Conservation (phyloP, 2,329 filamentous ascomycete genomes). For the Truncatella angustata region DNA sequence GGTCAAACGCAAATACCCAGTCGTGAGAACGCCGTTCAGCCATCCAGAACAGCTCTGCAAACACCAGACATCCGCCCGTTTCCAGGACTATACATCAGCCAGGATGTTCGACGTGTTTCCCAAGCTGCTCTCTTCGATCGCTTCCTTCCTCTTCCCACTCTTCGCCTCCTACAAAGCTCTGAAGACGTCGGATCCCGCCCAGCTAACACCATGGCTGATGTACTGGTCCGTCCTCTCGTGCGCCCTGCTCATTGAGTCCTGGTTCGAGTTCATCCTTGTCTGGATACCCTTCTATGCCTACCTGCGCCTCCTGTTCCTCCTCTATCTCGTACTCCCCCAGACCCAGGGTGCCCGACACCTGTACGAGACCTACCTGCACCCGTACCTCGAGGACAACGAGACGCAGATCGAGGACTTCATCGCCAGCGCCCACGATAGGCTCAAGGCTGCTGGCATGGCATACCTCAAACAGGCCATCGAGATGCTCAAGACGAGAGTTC, state of each 20-base stretch:
- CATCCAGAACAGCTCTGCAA: background rate
- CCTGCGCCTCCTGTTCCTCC: conserved; percentile 80
- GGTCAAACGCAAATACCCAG: too few relatives aligned
- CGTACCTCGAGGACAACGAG: conserved; percentile 86
- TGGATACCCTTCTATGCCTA: conserved; percentile 96
- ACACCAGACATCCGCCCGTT: background rate
- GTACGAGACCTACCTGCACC: conserved; percentile 83
- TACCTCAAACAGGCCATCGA: conserved; percentile 73
- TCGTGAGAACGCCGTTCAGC: background rate
- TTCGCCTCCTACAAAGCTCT: conserved; percentile 98
- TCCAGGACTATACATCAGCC: background rate
- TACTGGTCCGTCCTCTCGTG: conserved; percentile 95
- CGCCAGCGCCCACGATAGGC: conserved; percentile 72
- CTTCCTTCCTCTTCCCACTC: conserved; percentile 89
- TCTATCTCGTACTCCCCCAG: conserved; percentile 95
- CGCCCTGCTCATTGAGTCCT: conserved; percentile 79
- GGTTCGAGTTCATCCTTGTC: conserved; percentile 80
- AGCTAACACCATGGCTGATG: conserved; percentile 97
- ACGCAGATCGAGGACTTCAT: conserved; percentile 88
- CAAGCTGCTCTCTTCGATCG: conserved; percentile 68
- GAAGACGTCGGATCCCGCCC: conserved; percentile 83
- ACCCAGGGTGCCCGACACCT: conserved; percentile 88
- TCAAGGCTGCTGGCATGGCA: conserved; percentile 72
- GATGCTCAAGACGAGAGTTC: conserved; percentile 68
- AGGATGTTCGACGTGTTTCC: conserved; percentile 64